These are phyloP conservation scores for Triticum dicoccoides DNA, from an alignment of 176 grass and related monocot genomes.

Conservation along the genomic window DNA sequence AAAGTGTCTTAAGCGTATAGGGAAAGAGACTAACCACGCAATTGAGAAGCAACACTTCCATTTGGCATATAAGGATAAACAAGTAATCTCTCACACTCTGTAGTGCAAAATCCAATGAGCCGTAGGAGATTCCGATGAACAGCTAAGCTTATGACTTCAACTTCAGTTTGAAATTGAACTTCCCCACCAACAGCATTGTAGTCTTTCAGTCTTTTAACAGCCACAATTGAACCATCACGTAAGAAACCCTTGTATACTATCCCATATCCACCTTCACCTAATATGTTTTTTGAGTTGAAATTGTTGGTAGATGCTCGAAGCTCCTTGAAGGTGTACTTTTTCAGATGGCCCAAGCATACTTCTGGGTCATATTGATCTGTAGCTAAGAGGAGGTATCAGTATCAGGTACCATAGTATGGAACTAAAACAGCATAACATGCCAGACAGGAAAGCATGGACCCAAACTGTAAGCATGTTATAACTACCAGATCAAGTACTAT, in stretches of 20 bases:
- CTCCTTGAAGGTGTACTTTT: conserved; percentile 87
- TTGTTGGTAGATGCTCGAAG: conserved; percentile 76
- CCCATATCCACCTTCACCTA: conserved; percentile 97
- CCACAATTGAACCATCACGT: conserved; percentile 68
- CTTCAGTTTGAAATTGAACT: conserved; percentile 95
- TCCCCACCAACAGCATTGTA: conserved; percentile 85
- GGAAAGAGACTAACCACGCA: conserved; percentile 60
- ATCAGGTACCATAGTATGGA: conserved; percentile 24
- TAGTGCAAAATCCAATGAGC: conserved; percentile 81
- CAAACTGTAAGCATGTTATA: not conserved
- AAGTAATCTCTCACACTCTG: conserved; percentile 85
- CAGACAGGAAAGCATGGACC: not conserved
- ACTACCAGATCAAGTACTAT: not conserved
- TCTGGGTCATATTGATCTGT: conserved; percentile 88
- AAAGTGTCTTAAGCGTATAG: not conserved
- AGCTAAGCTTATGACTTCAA: conserved; percentile 97
- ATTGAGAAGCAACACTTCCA: conserved; percentile 94
- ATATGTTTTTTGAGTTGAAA: conserved; percentile 91
- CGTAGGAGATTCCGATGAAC: conserved; percentile 94
- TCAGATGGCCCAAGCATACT: conserved; percentile 91
- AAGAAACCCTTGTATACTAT: conserved; percentile 93
- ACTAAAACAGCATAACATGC: conserved; percentile 7
- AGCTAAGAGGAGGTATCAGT: conserved; percentile 21
- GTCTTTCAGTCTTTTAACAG: conserved; percentile 92
- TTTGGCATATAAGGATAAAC: conserved; percentile 97